These are phyloP conservation scores for Trichoderma pleuroti DNA, from an alignment of 2,329 filamentous ascomycete species.

Conservation along the genomic window DNA sequence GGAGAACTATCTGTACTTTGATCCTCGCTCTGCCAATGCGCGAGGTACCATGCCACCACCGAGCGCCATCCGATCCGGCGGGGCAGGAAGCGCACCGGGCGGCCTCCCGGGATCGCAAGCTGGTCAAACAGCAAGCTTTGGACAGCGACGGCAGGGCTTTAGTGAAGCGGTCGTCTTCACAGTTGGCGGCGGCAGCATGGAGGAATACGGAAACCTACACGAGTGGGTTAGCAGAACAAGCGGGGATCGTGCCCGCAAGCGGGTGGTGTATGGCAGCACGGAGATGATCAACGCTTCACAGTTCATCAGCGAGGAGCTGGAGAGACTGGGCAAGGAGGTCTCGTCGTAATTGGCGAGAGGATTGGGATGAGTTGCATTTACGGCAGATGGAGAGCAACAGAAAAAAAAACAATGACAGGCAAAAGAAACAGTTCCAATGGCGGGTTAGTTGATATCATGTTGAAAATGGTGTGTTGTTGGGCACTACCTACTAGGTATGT, in stretches of 20 bases:
- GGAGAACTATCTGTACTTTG: constrained; percentile 95
- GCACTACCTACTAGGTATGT: no score
- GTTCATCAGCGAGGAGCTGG: constrained; percentile 62
- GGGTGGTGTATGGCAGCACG: constrained; percentile 93
- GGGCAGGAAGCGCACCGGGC: constrained; percentile 42
- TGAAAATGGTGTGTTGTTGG: not conserved
- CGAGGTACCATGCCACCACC: constrained; percentile 86
- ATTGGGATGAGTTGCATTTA: not conserved
- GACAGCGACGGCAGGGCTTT: constrained; percentile 84
- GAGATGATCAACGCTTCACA: constrained; percentile 69
- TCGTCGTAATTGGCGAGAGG: constrained; percentile 29
- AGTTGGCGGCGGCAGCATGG: constrained; percentile 94
- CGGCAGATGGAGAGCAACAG: not conserved
- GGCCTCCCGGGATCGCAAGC: constrained; percentile 50
- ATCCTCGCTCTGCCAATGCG: constrained; percentile 88
- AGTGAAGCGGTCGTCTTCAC: constrained; percentile 91
- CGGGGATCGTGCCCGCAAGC: constrained; percentile 60
- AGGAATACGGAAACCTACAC: constrained; percentile 95
- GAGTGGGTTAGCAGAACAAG: constrained; percentile 86
- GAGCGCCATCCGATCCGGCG: constrained; percentile 52
- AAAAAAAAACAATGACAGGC: not conserved
- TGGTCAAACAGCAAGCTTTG: constrained; percentile 80
- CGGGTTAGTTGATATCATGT: not conserved
- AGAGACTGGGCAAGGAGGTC: constrained; percentile 59
- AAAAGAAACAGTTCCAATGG: not conserved